phyloP scores from a whole-genome alignment of 148 eudicot species.

The Silene conica region DNA sequence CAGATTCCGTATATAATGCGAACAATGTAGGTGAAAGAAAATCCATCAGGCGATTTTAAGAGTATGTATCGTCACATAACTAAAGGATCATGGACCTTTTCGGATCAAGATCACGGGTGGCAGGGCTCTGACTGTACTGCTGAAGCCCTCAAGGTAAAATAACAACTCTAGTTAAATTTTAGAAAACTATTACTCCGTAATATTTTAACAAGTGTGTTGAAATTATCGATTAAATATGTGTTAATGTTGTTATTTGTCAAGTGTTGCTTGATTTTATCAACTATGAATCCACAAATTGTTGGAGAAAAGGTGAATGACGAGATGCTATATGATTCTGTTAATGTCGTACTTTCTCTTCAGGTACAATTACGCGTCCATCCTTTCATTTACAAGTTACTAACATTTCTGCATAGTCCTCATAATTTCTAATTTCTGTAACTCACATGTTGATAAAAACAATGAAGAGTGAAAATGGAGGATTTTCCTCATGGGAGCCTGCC shows the following conservation, averaged over 20 bases:
- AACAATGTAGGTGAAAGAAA: slow-evolving; percentile 30
- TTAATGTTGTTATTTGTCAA: not conserved
- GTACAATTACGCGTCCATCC: not conserved
- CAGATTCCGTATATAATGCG: no score
- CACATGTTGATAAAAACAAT: no score
- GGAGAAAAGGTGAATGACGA: slow-evolving; percentile 26
- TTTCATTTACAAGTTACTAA: no score
- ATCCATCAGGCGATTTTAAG: slow-evolving; percentile 41
- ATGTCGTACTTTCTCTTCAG: slow-evolving; percentile 28
- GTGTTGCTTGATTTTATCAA: slow-evolving; percentile 28
- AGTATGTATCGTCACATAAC: slow-evolving; percentile 37
- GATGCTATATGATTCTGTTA: slow-evolving; percentile 18
- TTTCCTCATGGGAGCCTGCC: slow-evolving; percentile 26
- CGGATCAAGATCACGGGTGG: slow-evolving; percentile 47
- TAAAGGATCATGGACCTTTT: slow-evolving; percentile 46
- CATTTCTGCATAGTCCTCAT: no score
- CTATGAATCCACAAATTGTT: slow-evolving; percentile 18
- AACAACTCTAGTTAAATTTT: no score
- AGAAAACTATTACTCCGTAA: no score
- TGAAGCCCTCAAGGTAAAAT: slow-evolving; percentile 36
- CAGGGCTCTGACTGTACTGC: slow-evolving; percentile 55
- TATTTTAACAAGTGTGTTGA: no score
- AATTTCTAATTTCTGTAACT: no score
- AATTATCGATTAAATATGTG: no score
- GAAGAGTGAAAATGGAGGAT: slow-evolving; percentile 29